These are phyloP conservation scores for Orbilia oligospora DNA, from an alignment of 2,329 filamentous ascomycete species.

Conservation along the genomic window DNA sequence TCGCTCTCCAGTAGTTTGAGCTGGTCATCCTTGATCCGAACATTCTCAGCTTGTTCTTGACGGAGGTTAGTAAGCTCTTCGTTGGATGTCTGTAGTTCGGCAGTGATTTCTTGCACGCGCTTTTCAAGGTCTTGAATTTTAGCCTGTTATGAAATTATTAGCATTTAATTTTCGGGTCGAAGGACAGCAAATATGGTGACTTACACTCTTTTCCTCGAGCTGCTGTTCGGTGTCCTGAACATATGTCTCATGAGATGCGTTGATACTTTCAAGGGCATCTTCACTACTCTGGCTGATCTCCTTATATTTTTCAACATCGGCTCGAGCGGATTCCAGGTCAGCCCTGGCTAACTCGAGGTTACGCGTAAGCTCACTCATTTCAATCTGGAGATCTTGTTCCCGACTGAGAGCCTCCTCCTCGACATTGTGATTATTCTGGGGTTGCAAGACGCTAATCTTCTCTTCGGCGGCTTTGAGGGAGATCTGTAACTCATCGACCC, in stretches of 20 bases:
- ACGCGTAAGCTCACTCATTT: slow-evolving; percentile 87
- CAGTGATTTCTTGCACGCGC: slow-evolving; percentile 84
- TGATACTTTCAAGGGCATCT: slow-evolving; percentile 84
- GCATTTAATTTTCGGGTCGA: neutral
- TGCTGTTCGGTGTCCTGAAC: slow-evolving; percentile 85
- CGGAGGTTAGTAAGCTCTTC: slow-evolving; percentile 84
- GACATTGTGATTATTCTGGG: slow-evolving; percentile 72
- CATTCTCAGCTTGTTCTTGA: slow-evolving; percentile 82
- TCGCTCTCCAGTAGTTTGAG: slow-evolving; percentile 84
- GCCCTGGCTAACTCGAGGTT: slow-evolving; percentile 85
- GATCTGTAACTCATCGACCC: slow-evolving; percentile 89
- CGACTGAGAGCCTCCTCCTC: slow-evolving; percentile 75
- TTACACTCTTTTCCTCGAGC: slow-evolving; percentile 79
- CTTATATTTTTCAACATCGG: slow-evolving; percentile 88
- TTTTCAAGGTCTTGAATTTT: slow-evolving; percentile 86
- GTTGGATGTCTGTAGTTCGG: slow-evolving; percentile 85
- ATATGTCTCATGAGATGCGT: slow-evolving; percentile 86
- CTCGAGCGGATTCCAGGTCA: slow-evolving; percentile 84
- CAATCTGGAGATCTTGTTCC: slow-evolving; percentile 84
- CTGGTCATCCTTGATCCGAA: slow-evolving; percentile 81
- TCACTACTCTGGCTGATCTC: slow-evolving; percentile 88
- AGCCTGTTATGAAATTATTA: slow-evolving; percentile 64
- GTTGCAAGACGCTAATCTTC: slow-evolving; percentile 83
- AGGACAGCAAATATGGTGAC: slow-evolving; percentile 9
- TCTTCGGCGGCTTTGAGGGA: slow-evolving; percentile 92